Conservation (phyloP, 805 yeast genomes). For the Candida glaebosa region DNA sequence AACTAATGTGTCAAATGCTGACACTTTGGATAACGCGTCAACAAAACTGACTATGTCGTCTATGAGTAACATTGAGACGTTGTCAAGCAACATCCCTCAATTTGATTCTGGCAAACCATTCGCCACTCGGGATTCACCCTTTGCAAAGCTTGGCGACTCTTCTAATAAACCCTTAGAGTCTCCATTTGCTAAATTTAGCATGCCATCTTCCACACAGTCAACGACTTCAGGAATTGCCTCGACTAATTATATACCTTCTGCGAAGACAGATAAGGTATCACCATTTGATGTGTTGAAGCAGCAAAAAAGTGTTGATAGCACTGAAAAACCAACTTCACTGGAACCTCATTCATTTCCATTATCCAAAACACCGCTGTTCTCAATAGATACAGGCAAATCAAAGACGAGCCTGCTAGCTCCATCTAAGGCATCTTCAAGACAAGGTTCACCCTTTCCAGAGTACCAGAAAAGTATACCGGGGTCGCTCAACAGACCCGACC, state of each 20-base stretch:
- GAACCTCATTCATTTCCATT: neutral
- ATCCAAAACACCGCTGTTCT: neutral
- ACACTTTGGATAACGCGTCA: too few species aligned
- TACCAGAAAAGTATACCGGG: neutral
- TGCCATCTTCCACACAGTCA: neutral
- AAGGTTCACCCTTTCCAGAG: neutral
- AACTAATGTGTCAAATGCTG: too few species aligned
- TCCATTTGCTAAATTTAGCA: constrained; percentile 1
- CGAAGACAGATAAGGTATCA: neutral
- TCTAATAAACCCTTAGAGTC: too few species aligned
- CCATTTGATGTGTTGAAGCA: neutral
- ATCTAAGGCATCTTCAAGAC: neutral
- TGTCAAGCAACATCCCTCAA: too few species aligned
- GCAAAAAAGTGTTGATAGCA: too few species aligned
- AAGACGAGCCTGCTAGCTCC: neutral
- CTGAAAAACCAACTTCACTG: neutral
- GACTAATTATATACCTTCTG: too few species aligned
- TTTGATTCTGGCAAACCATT: neutral
- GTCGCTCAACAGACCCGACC: neutral
- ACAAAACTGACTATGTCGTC: neutral
- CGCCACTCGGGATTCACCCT: constrained; percentile 7
- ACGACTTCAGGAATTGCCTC: too few species aligned
- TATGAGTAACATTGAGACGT: too few species aligned
- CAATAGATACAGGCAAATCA: neutral
- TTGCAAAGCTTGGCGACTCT: constrained; percentile 5